Evolutionary conservation across 306 rosid genomes (phyloP), one percentile per base, ranked within the genome.

Genomic region (Cicer pinnatifidum): DNA sequence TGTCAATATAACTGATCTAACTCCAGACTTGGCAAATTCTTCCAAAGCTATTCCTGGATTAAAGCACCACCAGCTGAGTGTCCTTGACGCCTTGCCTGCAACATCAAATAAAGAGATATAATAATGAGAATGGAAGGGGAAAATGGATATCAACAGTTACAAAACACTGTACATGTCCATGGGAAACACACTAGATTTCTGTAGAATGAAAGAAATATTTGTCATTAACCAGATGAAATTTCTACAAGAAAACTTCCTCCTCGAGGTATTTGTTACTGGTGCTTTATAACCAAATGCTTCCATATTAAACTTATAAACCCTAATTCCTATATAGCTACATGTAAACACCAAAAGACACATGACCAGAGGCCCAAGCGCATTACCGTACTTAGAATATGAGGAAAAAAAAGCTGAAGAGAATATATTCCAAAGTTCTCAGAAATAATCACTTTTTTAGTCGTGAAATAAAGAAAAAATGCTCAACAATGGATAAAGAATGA

Each of bases 61-160:
- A 82, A 93, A 93, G 83, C 98, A 93, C 98, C 98, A 93, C 98
- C 98, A 91, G 84, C 98, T 85, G 77, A 93, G 92, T 60, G 90
- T 89, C 80, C 97, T 89, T 11, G 97, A 86, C 72, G 85, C 82
- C 80, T 86, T 89, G 51, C 96, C 97, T 93, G 85, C 51, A 84
- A 71, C 61, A 64, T 58, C 62, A 72, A 77, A 80, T 41, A 70
- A 53, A 46, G 46, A 83, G 63, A 67, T 39, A 66, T 73, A 28
- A 16, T 76, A 76, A 67, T 33, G 78, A 65, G 20, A 83, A 73
- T 50, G 71, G 38, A 77, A 77, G 45, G 63, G 54, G 19, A 39
- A 67, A 39, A 67, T 41, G 54, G 13, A 69, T 57, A 60, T 66
- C 56, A 51, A 28, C 64, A 45, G 48, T 73, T 75, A 43, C 54